Percentiles rank a stretch among this genome's conserved stretches.
phyloP scores from a whole-genome alignment of 2,329 filamentous ascomycete genomes.

The Ascochyta viciae-villosae region DNA sequence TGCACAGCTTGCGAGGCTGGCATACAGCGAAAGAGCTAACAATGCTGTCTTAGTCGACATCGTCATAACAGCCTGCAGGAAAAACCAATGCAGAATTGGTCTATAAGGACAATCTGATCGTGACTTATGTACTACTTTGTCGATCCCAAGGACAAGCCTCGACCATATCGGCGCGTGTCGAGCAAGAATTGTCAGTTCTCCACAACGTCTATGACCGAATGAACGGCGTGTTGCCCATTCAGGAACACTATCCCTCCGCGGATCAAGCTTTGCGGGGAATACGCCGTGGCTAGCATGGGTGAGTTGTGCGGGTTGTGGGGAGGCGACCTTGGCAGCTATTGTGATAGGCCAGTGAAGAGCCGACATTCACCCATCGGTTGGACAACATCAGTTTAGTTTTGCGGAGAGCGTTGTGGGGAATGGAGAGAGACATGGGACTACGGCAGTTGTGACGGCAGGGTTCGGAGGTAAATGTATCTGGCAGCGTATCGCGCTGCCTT shows the following conservation, averaged over 20 bases:
- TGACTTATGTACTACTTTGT: conserved; percentile 9
- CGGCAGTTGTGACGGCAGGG: conserved; percentile 14
- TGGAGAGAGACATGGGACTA: conserved; percentile 3
- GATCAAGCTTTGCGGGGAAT: conserved; percentile 14
- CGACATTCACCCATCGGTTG: conserved; percentile 13
- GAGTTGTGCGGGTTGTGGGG: conserved; percentile 2
- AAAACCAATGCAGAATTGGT: conserved; percentile 46
- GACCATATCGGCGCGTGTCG: background rate
- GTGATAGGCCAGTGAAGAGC: conserved; percentile 8
- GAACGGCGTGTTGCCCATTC: conserved; percentile 4
- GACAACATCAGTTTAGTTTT: background rate
- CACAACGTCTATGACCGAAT: conserved; percentile 2
- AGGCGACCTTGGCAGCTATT: background rate
- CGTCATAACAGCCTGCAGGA: background rate
- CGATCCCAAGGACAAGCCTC: background rate
- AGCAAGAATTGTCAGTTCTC: conserved; percentile 8
- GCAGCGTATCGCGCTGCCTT: background rate
- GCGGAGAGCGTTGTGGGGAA: conserved; percentile 6
- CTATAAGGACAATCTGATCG: background rate
- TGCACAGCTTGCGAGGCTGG: conserved; percentile 21
- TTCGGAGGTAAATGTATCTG: background rate
- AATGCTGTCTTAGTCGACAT: conserved; percentile 25
- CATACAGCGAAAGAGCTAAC: conserved; percentile 21
- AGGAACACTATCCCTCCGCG: background rate
- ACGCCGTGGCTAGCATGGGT: conserved; percentile 4